These are phyloP conservation scores for Cladosporium sp. DNA, from an alignment of 2,329 filamentous ascomycete genomes.

Conservation along the genomic window DNA sequence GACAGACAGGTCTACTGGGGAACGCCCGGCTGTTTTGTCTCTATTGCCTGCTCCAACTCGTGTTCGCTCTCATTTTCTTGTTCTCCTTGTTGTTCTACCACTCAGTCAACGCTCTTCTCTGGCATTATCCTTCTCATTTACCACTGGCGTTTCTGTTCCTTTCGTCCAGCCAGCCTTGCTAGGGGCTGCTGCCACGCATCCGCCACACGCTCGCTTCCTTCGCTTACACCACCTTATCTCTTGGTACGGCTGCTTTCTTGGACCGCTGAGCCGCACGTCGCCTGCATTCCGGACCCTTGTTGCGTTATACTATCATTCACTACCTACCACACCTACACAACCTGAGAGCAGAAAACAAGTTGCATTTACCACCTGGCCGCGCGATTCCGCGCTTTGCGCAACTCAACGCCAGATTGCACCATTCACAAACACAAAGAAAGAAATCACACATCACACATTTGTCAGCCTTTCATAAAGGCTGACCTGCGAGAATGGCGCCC, in stretches of 20 bases:
- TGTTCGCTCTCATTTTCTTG: not conserved
- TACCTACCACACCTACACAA: not conserved
- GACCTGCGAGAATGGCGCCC: slow-evolving; percentile 1
- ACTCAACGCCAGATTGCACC: not conserved
- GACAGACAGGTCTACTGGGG: slow-evolving; percentile 1
- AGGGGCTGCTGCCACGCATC: not conserved
- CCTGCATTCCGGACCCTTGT: not conserved
- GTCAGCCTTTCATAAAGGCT: not conserved
- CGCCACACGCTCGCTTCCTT: slow-evolving; percentile 3
- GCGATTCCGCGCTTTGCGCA: not conserved
- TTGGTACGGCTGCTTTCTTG: slow-evolving; percentile 4
- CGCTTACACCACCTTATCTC: slow-evolving; percentile 10
- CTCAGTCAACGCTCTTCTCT: not conserved
- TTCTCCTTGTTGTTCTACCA: not conserved
- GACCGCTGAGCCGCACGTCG: not conserved
- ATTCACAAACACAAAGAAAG: not conserved
- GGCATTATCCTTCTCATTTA: not conserved
- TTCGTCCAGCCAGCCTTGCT: not conserved
- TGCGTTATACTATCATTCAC: not conserved
- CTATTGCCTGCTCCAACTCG: not conserved
- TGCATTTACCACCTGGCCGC: not conserved
- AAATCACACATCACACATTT: not conserved
- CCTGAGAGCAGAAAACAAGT: not conserved
- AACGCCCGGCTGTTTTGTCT: slow-evolving; percentile 1
- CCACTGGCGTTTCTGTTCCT: not conserved